phyloP scores from a whole-genome alignment of 2,329 filamentous ascomycete genomes.

The Alternaria gansuensis region DNA sequence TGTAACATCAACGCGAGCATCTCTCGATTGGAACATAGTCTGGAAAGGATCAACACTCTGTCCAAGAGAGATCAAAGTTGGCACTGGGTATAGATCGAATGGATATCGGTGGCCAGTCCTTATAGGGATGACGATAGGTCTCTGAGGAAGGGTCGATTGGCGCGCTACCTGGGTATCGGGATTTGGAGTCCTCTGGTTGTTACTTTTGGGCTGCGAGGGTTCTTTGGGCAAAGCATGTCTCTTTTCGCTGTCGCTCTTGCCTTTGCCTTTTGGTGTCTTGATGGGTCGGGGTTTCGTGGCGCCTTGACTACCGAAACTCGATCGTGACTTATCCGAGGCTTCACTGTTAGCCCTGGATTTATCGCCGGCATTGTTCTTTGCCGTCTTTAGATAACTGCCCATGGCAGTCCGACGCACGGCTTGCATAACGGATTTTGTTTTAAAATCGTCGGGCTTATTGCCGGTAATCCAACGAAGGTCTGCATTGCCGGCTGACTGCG shows the following conservation, averaged over 20 bases:
- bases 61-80: constrained; percentile 42
- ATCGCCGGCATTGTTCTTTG: constrained; percentile 27
- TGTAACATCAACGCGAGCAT: constrained; percentile 45
- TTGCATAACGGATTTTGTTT: constrained; percentile 45
- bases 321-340: constrained; percentile 28
- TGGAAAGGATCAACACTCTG: constrained; percentile 47
- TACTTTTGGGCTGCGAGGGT: constrained; percentile 13
- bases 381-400: constrained; percentile 41
- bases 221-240: constrained; percentile 17
- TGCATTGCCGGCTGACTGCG: constrained; percentile 14
- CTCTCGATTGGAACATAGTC: constrained; percentile 46
- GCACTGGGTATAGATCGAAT: constrained; percentile 30
- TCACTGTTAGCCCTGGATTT: constrained; percentile 28
- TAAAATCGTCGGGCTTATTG: constrained; percentile 45
- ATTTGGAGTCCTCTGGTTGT: constrained; percentile 9
- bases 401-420: constrained; percentile 50
- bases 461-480: constrained; percentile 47
- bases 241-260: constrained; percentile 2
- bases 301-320: constrained; percentile 28
- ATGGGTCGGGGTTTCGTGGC: constrained; percentile 18
- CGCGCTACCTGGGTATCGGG: constrained; percentile 20
- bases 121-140: constrained; percentile 36
- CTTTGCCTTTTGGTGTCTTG: constrained; percentile 6
- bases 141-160: constrained; percentile 29
- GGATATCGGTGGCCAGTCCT: constrained; percentile 24